These are phyloP conservation scores for Aspergillus clavatus DNA, from an alignment of 2,329 filamentous ascomycete genomes.

Conservation along the genomic window DNA sequence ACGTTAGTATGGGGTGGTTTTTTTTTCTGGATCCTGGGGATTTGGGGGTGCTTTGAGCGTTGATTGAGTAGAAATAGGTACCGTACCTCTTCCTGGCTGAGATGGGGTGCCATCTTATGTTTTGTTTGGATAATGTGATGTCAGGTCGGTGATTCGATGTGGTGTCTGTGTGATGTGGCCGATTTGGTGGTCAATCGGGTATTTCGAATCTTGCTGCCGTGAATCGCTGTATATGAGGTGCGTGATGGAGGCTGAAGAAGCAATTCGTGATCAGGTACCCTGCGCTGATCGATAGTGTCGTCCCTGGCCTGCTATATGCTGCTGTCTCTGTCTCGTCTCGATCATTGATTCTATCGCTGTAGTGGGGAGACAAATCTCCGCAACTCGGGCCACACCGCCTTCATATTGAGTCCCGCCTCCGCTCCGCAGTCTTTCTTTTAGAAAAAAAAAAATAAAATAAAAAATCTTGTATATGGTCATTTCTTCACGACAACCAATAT, in stretches of 20 bases:
- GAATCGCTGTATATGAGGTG: too few species aligned
- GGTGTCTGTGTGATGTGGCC: neutral
- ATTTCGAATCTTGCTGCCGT: too few species aligned
- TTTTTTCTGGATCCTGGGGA: neutral
- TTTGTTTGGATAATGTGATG: neutral
- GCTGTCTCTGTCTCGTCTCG: too few species aligned
- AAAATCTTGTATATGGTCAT: conserved; percentile 10
- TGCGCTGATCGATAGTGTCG: too few species aligned
- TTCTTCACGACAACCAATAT: neutral
- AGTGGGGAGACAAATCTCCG: conserved; percentile 11
- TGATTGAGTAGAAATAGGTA: conserved; percentile 3
- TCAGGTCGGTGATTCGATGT: neutral
- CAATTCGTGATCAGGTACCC: too few species aligned
- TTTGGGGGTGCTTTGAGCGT: neutral
- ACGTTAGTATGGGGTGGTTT: too few species aligned
- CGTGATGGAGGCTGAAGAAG: too few species aligned
- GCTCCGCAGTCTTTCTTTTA: conserved; percentile 15
- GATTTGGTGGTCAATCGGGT: neutral
- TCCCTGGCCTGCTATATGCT: too few species aligned
- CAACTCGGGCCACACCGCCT: conserved; percentile 15
- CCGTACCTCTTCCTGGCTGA: conserved; percentile 42
- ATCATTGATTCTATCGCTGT: too few species aligned
- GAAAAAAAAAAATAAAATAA: conserved; percentile 18
- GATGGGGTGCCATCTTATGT: conserved; percentile 33
- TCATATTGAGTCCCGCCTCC: conserved; percentile 16